These are phyloP conservation scores for Alternaria consortialis DNA, from an alignment of 2,329 filamentous ascomycete genomes.

Conservation along the genomic window DNA sequence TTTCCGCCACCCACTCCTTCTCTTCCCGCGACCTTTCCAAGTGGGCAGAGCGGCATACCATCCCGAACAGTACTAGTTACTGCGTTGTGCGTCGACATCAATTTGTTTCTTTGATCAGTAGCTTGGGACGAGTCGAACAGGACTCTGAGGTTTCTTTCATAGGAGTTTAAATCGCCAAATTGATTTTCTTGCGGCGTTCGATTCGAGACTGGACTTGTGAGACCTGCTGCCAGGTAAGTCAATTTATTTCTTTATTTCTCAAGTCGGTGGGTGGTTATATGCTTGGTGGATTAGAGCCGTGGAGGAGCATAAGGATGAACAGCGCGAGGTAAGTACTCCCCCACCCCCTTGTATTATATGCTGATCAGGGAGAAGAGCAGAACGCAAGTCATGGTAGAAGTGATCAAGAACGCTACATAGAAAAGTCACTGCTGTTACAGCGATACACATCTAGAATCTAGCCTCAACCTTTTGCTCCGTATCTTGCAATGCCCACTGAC, in stretches of 20 bases:
- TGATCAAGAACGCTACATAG: not conserved
- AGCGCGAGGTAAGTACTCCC: not conserved
- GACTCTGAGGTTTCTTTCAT: not conserved
- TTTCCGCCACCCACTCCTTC: not conserved
- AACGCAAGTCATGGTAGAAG: not conserved
- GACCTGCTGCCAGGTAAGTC: not conserved
- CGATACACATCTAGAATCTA: conserved; percentile 62
- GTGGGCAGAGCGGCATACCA: not conserved
- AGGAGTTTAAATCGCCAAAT: not conserved
- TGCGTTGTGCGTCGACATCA: not conserved
- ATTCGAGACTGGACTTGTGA: not conserved
- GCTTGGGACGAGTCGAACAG: not conserved
- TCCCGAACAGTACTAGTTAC: not conserved
- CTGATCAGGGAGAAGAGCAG: no score
- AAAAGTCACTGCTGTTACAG: not conserved
- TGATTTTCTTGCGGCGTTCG: not conserved
- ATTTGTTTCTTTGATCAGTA: not conserved
- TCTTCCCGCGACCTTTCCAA: not conserved
- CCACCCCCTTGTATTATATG: no score
- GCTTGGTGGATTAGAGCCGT: not conserved
- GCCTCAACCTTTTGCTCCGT: conserved; percentile 76
- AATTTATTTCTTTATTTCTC: not conserved
- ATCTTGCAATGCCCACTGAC: conserved; percentile 81
- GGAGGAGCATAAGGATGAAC: not conserved
- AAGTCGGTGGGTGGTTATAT: not conserved